Evolutionary conservation across 192 early-diverging fungal species (phyloP).

Genomic region (Coemansia sp.): DNA sequence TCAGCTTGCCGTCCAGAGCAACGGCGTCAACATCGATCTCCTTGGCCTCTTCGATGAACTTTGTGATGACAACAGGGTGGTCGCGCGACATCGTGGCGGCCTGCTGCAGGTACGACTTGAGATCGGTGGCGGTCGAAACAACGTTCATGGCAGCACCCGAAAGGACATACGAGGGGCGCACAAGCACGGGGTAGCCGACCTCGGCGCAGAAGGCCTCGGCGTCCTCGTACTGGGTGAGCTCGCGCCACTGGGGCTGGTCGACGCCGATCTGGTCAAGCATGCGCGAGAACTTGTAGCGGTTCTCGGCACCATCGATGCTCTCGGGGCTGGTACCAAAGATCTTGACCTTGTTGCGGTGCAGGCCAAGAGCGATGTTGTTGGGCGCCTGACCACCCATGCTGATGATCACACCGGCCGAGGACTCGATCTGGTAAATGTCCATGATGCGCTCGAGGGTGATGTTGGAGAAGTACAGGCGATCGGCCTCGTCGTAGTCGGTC

Average conservation of each 20-base stretch:
- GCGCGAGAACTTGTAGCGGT: slow-evolving; percentile 97
- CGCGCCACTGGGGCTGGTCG: slow-evolving; percentile 97
- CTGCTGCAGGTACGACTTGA: slow-evolving; percentile 80
- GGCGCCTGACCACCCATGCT: slow-evolving; percentile 97
- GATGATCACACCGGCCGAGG: slow-evolving; percentile 82
- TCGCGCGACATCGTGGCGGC: slow-evolving; percentile 91
- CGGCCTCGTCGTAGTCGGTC: slow-evolving; percentile 98
- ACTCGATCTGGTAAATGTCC: slow-evolving; percentile 96
- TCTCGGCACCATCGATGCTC: slow-evolving; percentile 96
- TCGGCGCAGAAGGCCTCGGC: slow-evolving; percentile 81
- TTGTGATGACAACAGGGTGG: slow-evolving; percentile 95
- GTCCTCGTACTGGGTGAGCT: slow-evolving; percentile 84
- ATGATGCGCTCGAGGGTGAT: slow-evolving; percentile 89
- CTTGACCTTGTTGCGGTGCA: slow-evolving; percentile 88
- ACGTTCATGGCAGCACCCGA: slow-evolving; percentile 99
- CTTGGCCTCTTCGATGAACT: slow-evolving; percentile 98
- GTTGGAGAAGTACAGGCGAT: slow-evolving; percentile 96
- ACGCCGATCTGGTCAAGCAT: slow-evolving; percentile 95
- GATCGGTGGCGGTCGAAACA: slow-evolving; percentile 77
- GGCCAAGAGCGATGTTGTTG: slow-evolving; percentile 93
- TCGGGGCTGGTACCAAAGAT: slow-evolving; percentile 95
- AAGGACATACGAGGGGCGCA: slow-evolving; percentile 96
- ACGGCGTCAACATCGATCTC: slow-evolving; percentile 99
- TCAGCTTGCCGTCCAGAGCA: slow-evolving; percentile 84
- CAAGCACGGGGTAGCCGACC: slow-evolving; percentile 93